A percentile compares a stretch with the other conserved stretches of the same genome.
phyloP scores from a whole-genome alignment of 768 basidiomycete species.

The Panellus pusillus region DNA sequence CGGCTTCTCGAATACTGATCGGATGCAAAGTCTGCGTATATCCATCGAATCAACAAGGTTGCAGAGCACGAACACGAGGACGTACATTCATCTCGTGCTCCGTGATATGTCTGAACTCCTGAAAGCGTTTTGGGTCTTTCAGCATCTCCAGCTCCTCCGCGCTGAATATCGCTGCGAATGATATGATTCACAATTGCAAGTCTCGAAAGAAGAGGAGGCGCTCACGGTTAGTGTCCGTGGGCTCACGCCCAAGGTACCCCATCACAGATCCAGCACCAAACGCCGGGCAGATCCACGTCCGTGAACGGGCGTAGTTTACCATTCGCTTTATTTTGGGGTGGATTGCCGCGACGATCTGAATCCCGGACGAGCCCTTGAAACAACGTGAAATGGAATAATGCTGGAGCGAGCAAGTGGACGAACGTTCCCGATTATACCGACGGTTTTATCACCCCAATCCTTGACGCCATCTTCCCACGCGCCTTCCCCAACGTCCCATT shows the following conservation, averaged over 20 bases:
- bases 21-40: slow-evolving; percentile 1
- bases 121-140: neutral
- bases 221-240: neutral
- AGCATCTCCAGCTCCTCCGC: slow-evolving; percentile 8
- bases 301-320: slow-evolving; percentile 55
- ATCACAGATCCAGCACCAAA: slow-evolving; percentile 25
- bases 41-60: neutral
- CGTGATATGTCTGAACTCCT: slow-evolving; percentile 2
- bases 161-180: neutral
- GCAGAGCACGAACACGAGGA: neutral
- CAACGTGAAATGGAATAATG: neutral
- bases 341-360: slow-evolving; percentile 58
- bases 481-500: slow-evolving; percentile 49
- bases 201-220: neutral
- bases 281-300: slow-evolving; percentile 53
- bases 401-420: neutral
- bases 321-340: slow-evolving; percentile 52
- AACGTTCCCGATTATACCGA: slow-evolving; percentile 53
- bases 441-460: slow-evolving; percentile 51
- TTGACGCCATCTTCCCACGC: slow-evolving; percentile 47
- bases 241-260: neutral
- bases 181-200: neutral
- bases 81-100: slow-evolving; percentile 12
- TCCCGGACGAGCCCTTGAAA: slow-evolving; percentile 53
- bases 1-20: slow-evolving; percentile 4